Evolutionary conservation across 768 basidiomycete species (phyloP), one percentile per base, ranked within the genome.

Genomic region (Pilatotrama ljubarskyi): DNA sequence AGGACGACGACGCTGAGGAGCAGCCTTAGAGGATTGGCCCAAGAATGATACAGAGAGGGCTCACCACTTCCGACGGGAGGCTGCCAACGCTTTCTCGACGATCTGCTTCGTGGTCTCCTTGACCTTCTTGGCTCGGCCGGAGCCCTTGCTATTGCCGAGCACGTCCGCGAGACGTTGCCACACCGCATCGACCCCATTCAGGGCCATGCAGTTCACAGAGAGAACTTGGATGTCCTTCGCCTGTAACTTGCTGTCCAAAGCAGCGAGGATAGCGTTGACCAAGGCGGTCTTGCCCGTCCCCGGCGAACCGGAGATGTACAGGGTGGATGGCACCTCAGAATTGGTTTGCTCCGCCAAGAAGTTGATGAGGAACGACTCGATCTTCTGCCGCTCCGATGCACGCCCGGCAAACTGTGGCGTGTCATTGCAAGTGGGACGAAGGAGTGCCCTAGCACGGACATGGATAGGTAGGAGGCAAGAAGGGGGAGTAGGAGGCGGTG

Each of bases 211-310:
- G 68, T 94, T 95, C 15, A 72, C 59, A 13, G 51, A 56, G 52
- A 80, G 76, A 42, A 87, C 70, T 13, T 86, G 74, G 63, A 77
- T 80, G 43, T 83, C 70, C n/a, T 78, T 70, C 5, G 66, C 64
- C 29, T 77, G 75, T 8, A 75, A 65, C 24, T 77, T 72, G 25
- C 81, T 63, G 8, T 75, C 72, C n/a, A 72, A 58, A 2, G 62
- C 58, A 18, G 72, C 72, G 20, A 95, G 71, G 26, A 92, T 75
- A 5, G 85, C 77, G 66, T 88, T 87, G 25, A 94, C 83, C 3
- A 96, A 77, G 0, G 92, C 93, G 1, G 92, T 95, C 76, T 96
- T 95, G 18, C 93, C 93, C 2, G 93, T 93, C 1, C 95, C 96
- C 3, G 95, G 94, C 1, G 93, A 85, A 9, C 96, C 96, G 9